Percentiles rank a stretch among this genome's conserved stretches.
Conservation (phyloP, 192 early-diverging fungal species). For the Jimgerdemannia lactiflua region DNA sequence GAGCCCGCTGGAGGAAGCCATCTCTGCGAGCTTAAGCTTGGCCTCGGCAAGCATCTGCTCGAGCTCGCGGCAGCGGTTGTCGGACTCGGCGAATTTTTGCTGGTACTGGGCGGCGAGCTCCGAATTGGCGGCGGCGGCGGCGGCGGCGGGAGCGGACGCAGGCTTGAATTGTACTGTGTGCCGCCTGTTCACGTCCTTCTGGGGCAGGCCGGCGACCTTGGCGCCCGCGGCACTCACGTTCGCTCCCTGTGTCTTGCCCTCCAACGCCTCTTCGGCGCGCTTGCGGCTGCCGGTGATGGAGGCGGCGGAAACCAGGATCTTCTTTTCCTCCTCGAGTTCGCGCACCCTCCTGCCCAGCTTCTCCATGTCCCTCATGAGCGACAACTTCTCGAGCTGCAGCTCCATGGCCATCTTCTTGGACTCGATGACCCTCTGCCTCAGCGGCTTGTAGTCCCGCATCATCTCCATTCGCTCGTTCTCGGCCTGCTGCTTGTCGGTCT, state of each 20-base stretch:
- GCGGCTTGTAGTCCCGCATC: slow-evolving; percentile 16
- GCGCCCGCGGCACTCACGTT: not conserved
- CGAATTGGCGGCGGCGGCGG: not conserved
- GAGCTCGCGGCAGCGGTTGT: slow-evolving; percentile 33
- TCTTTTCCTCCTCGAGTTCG: slow-evolving; percentile 23
- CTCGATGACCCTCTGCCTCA: slow-evolving; percentile 17
- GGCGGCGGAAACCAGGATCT: not conserved
- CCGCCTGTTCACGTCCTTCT: slow-evolving; percentile 10
- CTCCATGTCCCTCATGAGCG: slow-evolving; percentile 13
- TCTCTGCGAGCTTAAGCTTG: slow-evolving; percentile 31
- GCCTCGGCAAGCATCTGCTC: slow-evolving; percentile 37
- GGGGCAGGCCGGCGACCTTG: not conserved
- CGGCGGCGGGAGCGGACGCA: not conserved
- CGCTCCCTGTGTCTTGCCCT: not conserved
- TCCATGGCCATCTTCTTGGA: slow-evolving; percentile 31
- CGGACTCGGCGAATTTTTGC: slow-evolving; percentile 28
- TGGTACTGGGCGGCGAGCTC: slow-evolving; percentile 25
- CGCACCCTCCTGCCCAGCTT: slow-evolving; percentile 6
- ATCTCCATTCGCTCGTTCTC: slow-evolving; percentile 18
- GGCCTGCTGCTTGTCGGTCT: slow-evolving; percentile 26
- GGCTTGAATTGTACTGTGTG: slow-evolving; percentile 24
- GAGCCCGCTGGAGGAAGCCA: not conserved
- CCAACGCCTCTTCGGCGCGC: not conserved
- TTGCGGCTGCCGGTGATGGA: not conserved
- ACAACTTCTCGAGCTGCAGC: slow-evolving; percentile 31